These are phyloP conservation scores for Phylloporus scabripes DNA, from an alignment of 768 basidiomycete genomes.

Conservation along the genomic window DNA sequence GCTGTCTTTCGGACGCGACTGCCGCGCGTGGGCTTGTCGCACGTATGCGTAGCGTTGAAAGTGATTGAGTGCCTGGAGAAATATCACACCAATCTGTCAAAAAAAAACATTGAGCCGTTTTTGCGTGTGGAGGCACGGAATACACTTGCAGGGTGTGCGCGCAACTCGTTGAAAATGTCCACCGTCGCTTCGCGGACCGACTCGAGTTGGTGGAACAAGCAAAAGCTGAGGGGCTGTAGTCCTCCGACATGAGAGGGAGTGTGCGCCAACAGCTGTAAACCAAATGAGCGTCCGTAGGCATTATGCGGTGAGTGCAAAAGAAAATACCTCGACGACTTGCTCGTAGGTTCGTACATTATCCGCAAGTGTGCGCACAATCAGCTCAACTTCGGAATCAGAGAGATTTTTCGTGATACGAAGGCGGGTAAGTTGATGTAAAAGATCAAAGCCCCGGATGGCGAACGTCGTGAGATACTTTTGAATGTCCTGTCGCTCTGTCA, in stretches of 20 bases:
- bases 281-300: background rate
- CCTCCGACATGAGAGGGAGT: conserved; percentile 76
- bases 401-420: conserved; percentile 71
- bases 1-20: conserved; percentile 37
- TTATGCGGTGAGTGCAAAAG: background rate
- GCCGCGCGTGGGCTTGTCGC: conserved; percentile 69
- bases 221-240: conserved; percentile 79
- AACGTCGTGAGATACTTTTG: conserved; percentile 45
- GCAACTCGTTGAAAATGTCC: conserved; percentile 77
- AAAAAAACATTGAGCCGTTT: background rate
- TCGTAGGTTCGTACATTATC: conserved; percentile 76
- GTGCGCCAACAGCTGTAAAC: conserved; percentile 67
- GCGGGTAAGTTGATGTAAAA: conserved; percentile 79
- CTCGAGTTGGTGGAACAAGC: conserved; percentile 84
- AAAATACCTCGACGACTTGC: conserved; percentile 77
- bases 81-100: conserved; percentile 68
- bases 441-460: conserved; percentile 75
- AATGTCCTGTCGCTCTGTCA: conserved; percentile 54
- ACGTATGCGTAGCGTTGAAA: conserved; percentile 89
- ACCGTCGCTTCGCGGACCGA: conserved; percentile 72
- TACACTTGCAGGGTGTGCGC: conserved; percentile 62
- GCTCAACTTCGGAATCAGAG: conserved; percentile 63
- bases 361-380: conserved; percentile 70
- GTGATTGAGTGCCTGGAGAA: conserved; percentile 74
- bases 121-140: background rate